These are phyloP conservation scores for Hyphopichia khmerensis DNA, from an alignment of 1,139 yeast species.

Conservation along the genomic window DNA sequence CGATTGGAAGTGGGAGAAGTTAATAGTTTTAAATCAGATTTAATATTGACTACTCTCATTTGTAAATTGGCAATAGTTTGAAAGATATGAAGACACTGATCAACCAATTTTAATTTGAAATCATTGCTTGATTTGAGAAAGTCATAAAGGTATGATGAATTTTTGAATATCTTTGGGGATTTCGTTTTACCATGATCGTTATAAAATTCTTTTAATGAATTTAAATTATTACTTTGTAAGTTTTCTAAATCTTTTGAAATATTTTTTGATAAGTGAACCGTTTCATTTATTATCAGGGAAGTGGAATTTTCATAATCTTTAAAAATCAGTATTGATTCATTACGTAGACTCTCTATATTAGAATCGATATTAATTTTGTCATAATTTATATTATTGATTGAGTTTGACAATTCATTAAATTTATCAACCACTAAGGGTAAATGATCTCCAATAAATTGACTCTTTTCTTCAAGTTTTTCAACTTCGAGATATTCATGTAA, in stretches of 20 bases:
- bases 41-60: constrained; percentile 38
- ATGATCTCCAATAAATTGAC: constrained; percentile 21
- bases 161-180: constrained; percentile 12
- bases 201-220: constrained; percentile 11
- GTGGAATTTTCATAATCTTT: constrained; percentile 13
- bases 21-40: constrained; percentile 25
- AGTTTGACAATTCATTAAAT: constrained; percentile 41
- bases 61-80: constrained; percentile 37
- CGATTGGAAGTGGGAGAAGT: constrained; percentile 9
- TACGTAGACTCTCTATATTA: constrained; percentile 31
- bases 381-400: constrained; percentile 23
- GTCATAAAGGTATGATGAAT: constrained; percentile 12
- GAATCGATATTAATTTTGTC: constrained; percentile 31
- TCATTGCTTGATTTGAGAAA: constrained; percentile 16
- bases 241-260: constrained; percentile 2
- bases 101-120: constrained; percentile 27
- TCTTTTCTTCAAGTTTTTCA: constrained; percentile 20
- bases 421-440: constrained; percentile 32
- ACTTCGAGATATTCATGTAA: constrained; percentile 26
- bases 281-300: background rate
- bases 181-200: constrained; percentile 15
- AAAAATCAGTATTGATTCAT: constrained; percentile 34
- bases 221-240: constrained; percentile 1
- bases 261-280: background rate
- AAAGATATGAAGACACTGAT: constrained; percentile 26